Evolutionary conservation across 2,329 filamentous ascomycete genomes (phyloP).

Genomic region (Fusarium luffae): DNA sequence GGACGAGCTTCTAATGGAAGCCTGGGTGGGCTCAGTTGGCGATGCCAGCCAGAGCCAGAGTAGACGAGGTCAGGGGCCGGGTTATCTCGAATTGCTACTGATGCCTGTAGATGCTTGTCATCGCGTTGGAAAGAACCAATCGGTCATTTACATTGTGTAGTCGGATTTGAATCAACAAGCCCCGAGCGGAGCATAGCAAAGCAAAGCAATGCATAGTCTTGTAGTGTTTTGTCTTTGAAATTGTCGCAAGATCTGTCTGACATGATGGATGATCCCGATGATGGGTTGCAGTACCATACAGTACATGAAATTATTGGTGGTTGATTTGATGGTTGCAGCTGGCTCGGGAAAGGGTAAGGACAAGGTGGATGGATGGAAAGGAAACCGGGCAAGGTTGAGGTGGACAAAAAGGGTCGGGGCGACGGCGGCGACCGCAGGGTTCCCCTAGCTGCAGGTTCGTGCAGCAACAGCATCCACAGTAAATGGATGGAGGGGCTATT

Average conservation of each 20-base stretch:
- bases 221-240: neutral
- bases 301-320: constrained; percentile 23
- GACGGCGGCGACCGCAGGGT: constrained; percentile 39
- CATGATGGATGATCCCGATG: constrained; percentile 29
- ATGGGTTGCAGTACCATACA: constrained; percentile 17
- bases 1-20: constrained; percentile 36
- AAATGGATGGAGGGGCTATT: constrained; percentile 36
- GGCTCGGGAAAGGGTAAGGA: neutral
- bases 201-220: neutral
- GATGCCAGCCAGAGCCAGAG: constrained; percentile 18
- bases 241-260: neutral
- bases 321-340: constrained; percentile 23
- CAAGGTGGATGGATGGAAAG: constrained; percentile 18
- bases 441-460: constrained; percentile 32
- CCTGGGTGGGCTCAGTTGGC: constrained; percentile 30
- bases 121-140: constrained; percentile 3
- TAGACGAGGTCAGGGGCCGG: constrained; percentile 38
- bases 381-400: constrained; percentile 14
- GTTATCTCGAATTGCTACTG: constrained; percentile 22
- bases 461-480: constrained; percentile 21
- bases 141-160: neutral
- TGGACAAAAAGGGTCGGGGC: constrained; percentile 37
- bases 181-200: neutral
- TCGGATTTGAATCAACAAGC: neutral
- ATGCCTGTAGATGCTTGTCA: constrained; percentile 21